Evolutionary conservation across 2,329 filamentous ascomycete species (phyloP).

Genomic region (Colletotrichum australisinense): DNA sequence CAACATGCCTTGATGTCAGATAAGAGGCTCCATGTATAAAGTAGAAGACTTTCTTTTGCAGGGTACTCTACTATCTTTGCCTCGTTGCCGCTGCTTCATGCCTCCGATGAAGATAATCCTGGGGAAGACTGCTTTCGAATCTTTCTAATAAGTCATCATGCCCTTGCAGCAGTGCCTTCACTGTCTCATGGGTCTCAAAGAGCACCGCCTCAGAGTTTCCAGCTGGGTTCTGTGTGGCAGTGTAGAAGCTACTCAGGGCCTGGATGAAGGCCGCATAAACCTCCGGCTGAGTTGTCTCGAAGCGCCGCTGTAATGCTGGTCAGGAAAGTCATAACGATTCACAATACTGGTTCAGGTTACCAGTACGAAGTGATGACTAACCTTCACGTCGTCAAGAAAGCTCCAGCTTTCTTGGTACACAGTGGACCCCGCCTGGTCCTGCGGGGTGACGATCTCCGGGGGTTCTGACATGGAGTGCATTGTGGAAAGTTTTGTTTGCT

Average conservation of each 20-base stretch:
- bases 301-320: conserved; percentile 15
- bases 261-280: conserved; percentile 23
- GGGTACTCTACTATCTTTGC: background rate
- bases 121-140: conserved; percentile 23
- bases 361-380: background rate
- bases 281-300: conserved; percentile 20
- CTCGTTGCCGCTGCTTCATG: background rate
- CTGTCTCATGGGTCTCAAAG: conserved; percentile 10
- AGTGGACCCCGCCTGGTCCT: background rate
- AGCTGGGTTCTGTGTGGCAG: background rate
- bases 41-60: background rate
- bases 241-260: conserved; percentile 21
- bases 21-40: background rate
- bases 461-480: conserved; percentile 5
- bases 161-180: conserved; percentile 2
- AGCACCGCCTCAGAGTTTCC: conserved; percentile 2
- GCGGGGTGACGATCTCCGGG: background rate
- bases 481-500: background rate
- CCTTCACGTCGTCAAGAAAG: conserved; percentile 28
- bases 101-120: conserved; percentile 15
- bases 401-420: conserved; percentile 17
- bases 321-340: background rate
- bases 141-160: conserved; percentile 25
- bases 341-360: background rate
- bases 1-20: background rate